Evolutionary conservation across 2,329 filamentous ascomycete species (phyloP).

Genomic region (Aspergillus ustus): DNA sequence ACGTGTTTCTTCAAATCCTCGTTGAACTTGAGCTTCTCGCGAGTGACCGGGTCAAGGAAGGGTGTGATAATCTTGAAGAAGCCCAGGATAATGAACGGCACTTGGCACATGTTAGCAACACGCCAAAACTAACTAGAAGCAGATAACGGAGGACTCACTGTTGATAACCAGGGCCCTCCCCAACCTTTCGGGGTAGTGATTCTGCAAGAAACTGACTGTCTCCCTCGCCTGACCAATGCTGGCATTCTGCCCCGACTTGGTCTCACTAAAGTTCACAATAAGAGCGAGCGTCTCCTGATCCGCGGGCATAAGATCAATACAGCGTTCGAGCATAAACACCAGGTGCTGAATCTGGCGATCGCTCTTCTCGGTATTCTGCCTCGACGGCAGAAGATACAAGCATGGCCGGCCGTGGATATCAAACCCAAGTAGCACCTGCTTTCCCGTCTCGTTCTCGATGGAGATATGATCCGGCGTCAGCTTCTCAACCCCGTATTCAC

Average conservation of each 20-base stretch:
- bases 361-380: slow-evolving; percentile 88
- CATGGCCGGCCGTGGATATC: slow-evolving; percentile 86
- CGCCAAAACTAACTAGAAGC: slow-evolving; percentile 19
- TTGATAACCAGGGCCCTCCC: slow-evolving; percentile 90
- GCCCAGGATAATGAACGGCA: slow-evolving; percentile 86
- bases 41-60: slow-evolving; percentile 93
- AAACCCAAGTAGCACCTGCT: slow-evolving; percentile 87
- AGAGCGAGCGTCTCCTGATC: slow-evolving; percentile 86
- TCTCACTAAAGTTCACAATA: slow-evolving; percentile 88
- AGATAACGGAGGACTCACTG: slow-evolving; percentile 56
- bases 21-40: slow-evolving; percentile 97
- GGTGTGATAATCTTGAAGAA: slow-evolving; percentile 97
- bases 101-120: slow-evolving; percentile 47
- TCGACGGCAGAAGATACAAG: slow-evolving; percentile 84
- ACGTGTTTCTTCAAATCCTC: slow-evolving; percentile 85
- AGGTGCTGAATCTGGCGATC: slow-evolving; percentile 90
- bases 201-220: slow-evolving; percentile 89
- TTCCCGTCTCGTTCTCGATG: slow-evolving; percentile 93
- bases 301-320: slow-evolving; percentile 83
- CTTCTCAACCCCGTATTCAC: slow-evolving; percentile 82
- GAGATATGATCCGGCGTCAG: slow-evolving; percentile 83
- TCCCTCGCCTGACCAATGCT: slow-evolving; percentile 76
- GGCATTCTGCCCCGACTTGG: slow-evolving; percentile 75
- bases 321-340: slow-evolving; percentile 92
- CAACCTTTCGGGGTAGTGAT: slow-evolving; percentile 91